These are phyloP conservation scores for Pugionium cornutum DNA, from an alignment of 345 rosid genomes.

Conservation along the genomic window DNA sequence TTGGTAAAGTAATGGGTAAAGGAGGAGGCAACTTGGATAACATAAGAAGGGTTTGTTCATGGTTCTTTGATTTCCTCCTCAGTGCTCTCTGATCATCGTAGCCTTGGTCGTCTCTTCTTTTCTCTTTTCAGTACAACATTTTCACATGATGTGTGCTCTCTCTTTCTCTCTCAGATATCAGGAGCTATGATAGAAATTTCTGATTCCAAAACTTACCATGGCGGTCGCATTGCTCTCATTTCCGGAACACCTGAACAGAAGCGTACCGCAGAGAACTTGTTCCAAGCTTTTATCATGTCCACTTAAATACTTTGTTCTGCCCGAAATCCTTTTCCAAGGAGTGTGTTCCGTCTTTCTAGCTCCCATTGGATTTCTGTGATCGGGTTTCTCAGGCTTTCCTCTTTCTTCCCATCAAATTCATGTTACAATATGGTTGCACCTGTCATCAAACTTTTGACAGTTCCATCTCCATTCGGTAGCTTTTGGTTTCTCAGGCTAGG, in stretches of 20 bases:
- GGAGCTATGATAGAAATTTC: conserved; percentile 94
- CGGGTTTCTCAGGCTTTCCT: conserved; percentile 41
- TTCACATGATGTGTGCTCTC: conserved; percentile 25
- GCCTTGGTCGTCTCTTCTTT: conserved; percentile 12
- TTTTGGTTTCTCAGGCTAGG: conserved; percentile 40
- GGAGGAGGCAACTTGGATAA: conserved; percentile 87
- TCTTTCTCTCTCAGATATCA: conserved; percentile 71
- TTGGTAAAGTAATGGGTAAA: conserved; percentile 90
- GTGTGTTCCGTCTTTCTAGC: conserved; percentile 40
- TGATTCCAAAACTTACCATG: conserved; percentile 72
- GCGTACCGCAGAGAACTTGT: conserved; percentile 88
- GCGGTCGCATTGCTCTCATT: conserved; percentile 80
- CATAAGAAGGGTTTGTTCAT: conserved; percentile 70
- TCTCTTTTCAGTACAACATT: conserved; percentile 18
- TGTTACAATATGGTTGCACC: conserved; percentile 36
- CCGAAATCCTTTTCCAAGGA: conserved; percentile 34
- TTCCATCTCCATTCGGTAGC: conserved; percentile 41
- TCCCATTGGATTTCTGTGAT: conserved; percentile 46
- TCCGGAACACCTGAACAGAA: conserved; percentile 92
- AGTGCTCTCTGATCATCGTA: conserved; percentile 21
- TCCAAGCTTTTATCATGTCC: conserved; percentile 97
- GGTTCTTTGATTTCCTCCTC: conserved; percentile 4
- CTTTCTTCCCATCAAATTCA: conserved; percentile 44
- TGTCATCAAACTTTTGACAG: conserved; percentile 29
- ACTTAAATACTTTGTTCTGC: conserved; percentile 50